Evolutionary conservation across 2,329 filamentous ascomycete genomes (phyloP), one percentile per base, ranked within the genome.

Genomic region (Fusarium papillatum): DNA sequence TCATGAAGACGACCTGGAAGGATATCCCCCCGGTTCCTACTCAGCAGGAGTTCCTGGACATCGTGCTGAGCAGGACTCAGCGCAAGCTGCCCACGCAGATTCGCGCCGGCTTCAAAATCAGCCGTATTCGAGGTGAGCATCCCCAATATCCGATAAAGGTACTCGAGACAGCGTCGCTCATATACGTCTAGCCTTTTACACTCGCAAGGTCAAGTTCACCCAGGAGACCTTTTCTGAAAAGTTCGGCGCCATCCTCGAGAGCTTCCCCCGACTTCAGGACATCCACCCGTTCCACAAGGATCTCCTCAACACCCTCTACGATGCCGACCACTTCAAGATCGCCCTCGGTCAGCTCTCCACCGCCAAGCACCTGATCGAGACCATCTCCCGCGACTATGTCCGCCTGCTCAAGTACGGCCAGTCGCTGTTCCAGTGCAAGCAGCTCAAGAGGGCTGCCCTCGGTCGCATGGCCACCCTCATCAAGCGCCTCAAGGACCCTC

Each of bases 391-490:
- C 82, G 97, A 99, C 85, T 99, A 99, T 82, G 95, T 99, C 74
- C 95, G 97, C 77, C 91, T 99, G 57, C 79, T 86, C 77, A 97
- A 98, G 90, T 98, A 99, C 87, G 96, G 95, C 67, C 96, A 98
- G 88, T 97, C 93, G 81, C 90, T 99, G 76, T 99, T 96, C 89
- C 97, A 99, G 88, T 98, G 96, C 91, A 99, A 99, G 88, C 96
- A 98, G 88, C 92, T 99, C 81, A 99, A 99, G 92, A 91, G 95
- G 76, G 97, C 97, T 64, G 97, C 94, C 11, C 91, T 99, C 65
- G 97, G 97, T 89, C 95, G 97, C 83, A 98, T 99, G 97, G 97
- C 96, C 76, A 99, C 97, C 22, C 95, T 99, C 81, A 95, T 95
- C 87, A 97, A 95, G 88, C 93, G 96, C 76, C 88, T 99, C 74